Evolutionary conservation across 768 basidiomycete species (phyloP), one percentile per base, ranked within the genome.

Genomic region (Glaciozyma martinii): DNA sequence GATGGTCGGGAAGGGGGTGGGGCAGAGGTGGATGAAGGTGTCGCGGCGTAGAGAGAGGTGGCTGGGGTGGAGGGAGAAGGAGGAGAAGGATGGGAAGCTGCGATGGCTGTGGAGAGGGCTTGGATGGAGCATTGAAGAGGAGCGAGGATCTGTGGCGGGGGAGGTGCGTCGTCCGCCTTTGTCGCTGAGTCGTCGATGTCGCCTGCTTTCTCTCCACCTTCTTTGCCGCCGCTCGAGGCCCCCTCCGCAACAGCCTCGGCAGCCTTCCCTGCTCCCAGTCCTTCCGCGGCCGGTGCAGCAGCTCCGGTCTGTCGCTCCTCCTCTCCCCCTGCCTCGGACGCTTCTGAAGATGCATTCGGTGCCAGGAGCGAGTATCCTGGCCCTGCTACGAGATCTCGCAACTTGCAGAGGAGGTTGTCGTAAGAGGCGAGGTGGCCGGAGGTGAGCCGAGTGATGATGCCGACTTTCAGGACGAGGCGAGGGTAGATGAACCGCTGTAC

Each of bases 1-100:
- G 67, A 37, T 59, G 60, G 43, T 62, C 67, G 5, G 63, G 62
- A n/a, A 60, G 62, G 66, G 61, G 37, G 10, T 40, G 37, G 10
- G 12, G 37, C 37, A 40, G 37, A 40, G 10, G 37, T 2, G 2
- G 37, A 8, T 40, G 37, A 13, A 40, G 37, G 37, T 12, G 37
- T 13, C 7, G 62, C 30, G 50, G 19, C 29, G 27, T 15, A 16
- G 32, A 1, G 23, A 23, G 25, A 2, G 47, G 21, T 21, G 52
- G 50, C 21, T 46, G 29, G 32, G 10, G 23, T n/a, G 29, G 1
- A 58, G 29, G 25, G 53, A 29, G 12, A 53, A 46, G 23, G 57
- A 46, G 23, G 57, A 13, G 33, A 30, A 16, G 23, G 64, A 33
- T 32, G 60, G 27, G 21, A 58, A 47, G 25, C 19, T 2, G 40